Conservation (phyloP, 1,284 basidiomycete genomes). For the Porodaedalea pini region DNA sequence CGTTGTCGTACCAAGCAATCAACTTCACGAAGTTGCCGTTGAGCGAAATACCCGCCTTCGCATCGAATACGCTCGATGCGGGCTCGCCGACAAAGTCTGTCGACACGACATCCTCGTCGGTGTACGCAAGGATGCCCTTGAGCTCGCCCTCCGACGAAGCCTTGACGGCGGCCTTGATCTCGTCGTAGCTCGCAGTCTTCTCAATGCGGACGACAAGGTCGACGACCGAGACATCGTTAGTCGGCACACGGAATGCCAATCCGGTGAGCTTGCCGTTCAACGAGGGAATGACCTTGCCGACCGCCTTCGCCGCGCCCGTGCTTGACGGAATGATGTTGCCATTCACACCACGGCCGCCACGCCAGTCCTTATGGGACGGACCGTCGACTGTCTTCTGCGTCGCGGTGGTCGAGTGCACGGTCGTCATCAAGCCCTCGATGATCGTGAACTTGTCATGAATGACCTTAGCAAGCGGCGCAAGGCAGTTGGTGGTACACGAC, state of each 20-base stretch:
- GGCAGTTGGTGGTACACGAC: constrained; percentile 99
- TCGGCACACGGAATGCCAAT: constrained; percentile 97
- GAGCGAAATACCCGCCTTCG: constrained; percentile 88
- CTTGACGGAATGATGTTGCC: constrained; percentile 99
- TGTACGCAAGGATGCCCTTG: constrained; percentile 91
- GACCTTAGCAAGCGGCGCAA: constrained; percentile 98
- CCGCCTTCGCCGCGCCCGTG: constrained; percentile 98
- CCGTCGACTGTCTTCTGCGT: constrained; percentile 99
- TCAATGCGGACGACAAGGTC: constrained; percentile 94
- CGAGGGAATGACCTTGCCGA: constrained; percentile 97
- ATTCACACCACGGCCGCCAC: constrained; percentile 93
- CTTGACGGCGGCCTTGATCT: constrained; percentile 90
- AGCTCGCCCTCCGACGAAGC: constrained; percentile 70
- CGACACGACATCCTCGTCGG: constrained; percentile 92
- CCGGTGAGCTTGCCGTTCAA: constrained; percentile 98
- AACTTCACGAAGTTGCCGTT: constrained; percentile 96
- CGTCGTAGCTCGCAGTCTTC: constrained; percentile 82
- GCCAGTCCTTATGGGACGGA: constrained; percentile 93
- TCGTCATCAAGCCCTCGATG: constrained; percentile 97
- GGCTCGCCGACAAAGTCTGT: constrained; percentile 87
- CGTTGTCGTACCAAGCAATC: constrained; percentile 95
- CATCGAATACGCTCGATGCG: constrained; percentile 88
- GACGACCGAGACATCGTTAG: constrained; percentile 96
- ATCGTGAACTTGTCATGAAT: constrained; percentile 96
- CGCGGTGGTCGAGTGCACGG: constrained; percentile 94